phyloP scores from a whole-genome alignment of 179 eudicot species.

The Patellifolia procumbens region DNA sequence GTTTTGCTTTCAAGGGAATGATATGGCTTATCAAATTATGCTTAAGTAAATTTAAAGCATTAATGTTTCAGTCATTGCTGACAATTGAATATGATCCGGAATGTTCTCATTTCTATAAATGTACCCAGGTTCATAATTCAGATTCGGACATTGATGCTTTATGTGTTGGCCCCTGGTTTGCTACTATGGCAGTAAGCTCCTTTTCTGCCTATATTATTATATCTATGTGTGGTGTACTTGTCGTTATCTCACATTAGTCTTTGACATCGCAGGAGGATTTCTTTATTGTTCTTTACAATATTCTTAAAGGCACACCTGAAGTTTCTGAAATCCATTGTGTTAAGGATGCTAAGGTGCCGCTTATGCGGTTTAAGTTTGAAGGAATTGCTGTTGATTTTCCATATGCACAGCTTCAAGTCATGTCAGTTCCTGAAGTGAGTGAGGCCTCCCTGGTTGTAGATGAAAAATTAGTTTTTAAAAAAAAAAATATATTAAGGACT shows the following conservation, averaged over 20 bases:
- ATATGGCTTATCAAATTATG: neutral
- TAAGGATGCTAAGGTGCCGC: constrained; percentile 60
- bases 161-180: constrained; percentile 64
- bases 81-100: neutral
- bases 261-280: constrained; percentile 52
- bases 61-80: neutral
- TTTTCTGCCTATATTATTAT: neutral
- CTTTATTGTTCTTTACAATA: constrained; percentile 47
- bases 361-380: constrained; percentile 59
- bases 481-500: neutral
- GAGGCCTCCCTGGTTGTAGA: neutral
- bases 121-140: constrained; percentile 54
- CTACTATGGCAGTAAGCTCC: constrained; percentile 52
- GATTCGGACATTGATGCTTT: constrained; percentile 64
- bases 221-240: neutral
- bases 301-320: constrained; percentile 48
- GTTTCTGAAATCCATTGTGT: constrained; percentile 58
- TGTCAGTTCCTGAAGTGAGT: constrained; percentile 57
- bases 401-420: constrained; percentile 53
- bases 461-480: neutral
- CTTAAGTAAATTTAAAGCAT: neutral
- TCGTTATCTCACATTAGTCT: constrained; percentile 2
- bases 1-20: neutral
- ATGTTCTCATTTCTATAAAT: too few relatives aligned
- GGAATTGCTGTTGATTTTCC: constrained; percentile 59